Evolutionary conservation across 257 asterid genomes (phyloP), one percentile per base, ranked within the genome.

Genomic region (Solanum dulcamara): DNA sequence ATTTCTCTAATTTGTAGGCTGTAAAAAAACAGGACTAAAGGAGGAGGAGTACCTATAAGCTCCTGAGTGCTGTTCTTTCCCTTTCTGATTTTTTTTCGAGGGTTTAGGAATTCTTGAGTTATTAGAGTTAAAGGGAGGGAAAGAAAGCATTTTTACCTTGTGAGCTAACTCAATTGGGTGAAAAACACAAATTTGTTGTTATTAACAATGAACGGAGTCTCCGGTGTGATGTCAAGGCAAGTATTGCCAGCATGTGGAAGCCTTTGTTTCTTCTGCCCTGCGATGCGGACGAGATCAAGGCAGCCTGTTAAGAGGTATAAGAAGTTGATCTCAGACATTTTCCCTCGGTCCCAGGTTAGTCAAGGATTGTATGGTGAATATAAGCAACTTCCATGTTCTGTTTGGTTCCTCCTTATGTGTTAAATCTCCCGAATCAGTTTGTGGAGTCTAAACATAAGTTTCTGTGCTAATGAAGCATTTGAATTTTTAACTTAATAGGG

Each of bases 301-400:
- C 99, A 97, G 91, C 99, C 99, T 11, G 99, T 97, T 77, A 97
- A 95, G 94, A 92, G 99, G 90, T 97, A 97, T 91, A 97, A 97
- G 97, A 94, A 97, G 92, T 88, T 97, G 94, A 94, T 97, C 62
- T 85, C 99, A 1, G 99, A 97, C 83, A 95, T 95, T 80, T 95
- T 97, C 80, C 97, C 99, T 32, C 92, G 92, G 20, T 85, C 91
- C 72, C 98, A 89, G 98, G 99, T 97, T 81, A 85, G 97, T 90
- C 87, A 12, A 66, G 80, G 53, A 83, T 77, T 77, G 51, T 22
- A 33, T 81, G 84, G 44, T 84, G 20, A 50, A 24, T 57, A 33
- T 67, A 60, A 79, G 15, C 3, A 17, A 64, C 11, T 44, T 32
- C 26, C 30, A 57, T 20, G 32, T 84, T 48, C 84, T n/a, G 59